Evolutionary conservation across 106 monocot species (phyloP), one percentile per base, ranked within the genome.

Genomic region (Narthecium ossifragum): DNA sequence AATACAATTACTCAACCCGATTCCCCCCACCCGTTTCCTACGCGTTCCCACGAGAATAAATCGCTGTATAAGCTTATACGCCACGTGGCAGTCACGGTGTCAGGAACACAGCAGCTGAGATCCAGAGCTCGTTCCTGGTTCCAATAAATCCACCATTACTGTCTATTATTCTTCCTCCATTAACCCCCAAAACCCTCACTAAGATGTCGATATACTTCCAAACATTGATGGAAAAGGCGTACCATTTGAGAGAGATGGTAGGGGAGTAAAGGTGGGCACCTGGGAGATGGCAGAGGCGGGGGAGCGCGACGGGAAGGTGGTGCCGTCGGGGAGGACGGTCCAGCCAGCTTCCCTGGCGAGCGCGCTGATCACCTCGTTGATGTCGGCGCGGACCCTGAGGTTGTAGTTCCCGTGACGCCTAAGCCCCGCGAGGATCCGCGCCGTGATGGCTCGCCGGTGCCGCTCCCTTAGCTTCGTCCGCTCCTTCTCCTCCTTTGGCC

Each of bases 401-500:
- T 85, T 89, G 46, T 94, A 94, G 69, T 89, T 94, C 20, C 93
- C 93, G 70, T 94, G 89, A 12, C 83, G 81, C 27, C 93, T 70
- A 17, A 94, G 74, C 1, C 89, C 89, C 13, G 82, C 58, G 12
- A 94, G 73, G 46, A 94, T 94, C 61, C 83, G 61, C 51, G 82
- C 93, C 26, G 93, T 94, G 57, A 94, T 89, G 37, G 94, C 94
- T 46, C 94, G 50, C 56, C 94, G 73, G 56, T 90, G 89, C 49
- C 94, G 67, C 70, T 94, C 94, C 57, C 94, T 58, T 17, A 94
- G 72, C 75, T 90, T 94, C 41, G 94, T 94, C 68, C 94, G 34
- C 77, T 94, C 94, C 67, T 94, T 94, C 75, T 94, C 94, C 72
- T 94, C 94, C 54, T 73, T 79, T 28, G 85, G 82, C 41, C 94